Evolutionary conservation across 495 filamentous ascomycete genomes (phyloP).

Genomic region (Tricharina praecox): DNA sequence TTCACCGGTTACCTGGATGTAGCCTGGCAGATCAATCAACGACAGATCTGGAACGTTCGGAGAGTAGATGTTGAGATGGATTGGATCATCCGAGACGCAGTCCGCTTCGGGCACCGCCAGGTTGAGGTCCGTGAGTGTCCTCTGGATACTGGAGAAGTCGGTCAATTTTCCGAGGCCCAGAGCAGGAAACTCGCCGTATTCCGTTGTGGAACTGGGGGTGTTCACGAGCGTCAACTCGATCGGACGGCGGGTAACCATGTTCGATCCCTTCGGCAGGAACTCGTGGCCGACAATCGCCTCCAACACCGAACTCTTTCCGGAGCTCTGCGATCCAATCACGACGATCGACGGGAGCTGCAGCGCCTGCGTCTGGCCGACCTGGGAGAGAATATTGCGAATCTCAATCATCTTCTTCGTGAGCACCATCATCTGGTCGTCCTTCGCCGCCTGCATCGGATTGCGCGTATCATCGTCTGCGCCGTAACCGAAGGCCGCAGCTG

Average conservation of each 20-base stretch:
- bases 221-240: slow-evolving; percentile 97
- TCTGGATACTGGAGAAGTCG: slow-evolving; percentile 84
- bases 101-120: slow-evolving; percentile 74
- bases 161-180: slow-evolving; percentile 78
- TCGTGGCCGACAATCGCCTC: slow-evolving; percentile 97
- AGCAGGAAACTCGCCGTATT: slow-evolving; percentile 94
- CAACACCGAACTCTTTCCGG: slow-evolving; percentile 91
- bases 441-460: slow-evolving; percentile 44
- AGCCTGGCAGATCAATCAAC: slow-evolving; percentile 88
- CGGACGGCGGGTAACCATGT: slow-evolving; percentile 93
- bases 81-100: slow-evolving; percentile 92
- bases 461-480: slow-evolving; percentile 54
- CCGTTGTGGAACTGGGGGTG: slow-evolving; percentile 71
- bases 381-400: slow-evolving; percentile 76
- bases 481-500: slow-evolving; percentile 60
- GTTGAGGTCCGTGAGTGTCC: slow-evolving; percentile 87
- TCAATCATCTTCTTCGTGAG: slow-evolving; percentile 99
- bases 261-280: slow-evolving; percentile 89
- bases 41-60: slow-evolving; percentile 92
- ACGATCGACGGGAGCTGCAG: slow-evolving; percentile 89
- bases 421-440: slow-evolving; percentile 99
- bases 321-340: slow-evolving; percentile 95
- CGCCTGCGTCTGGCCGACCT: slow-evolving; percentile 74
- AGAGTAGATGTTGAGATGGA: slow-evolving; percentile 86
- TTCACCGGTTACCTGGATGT: slow-evolving; percentile 83